These are phyloP conservation scores for Rickenella mellea DNA, from an alignment of 768 basidiomycete genomes.

Conservation along the genomic window DNA sequence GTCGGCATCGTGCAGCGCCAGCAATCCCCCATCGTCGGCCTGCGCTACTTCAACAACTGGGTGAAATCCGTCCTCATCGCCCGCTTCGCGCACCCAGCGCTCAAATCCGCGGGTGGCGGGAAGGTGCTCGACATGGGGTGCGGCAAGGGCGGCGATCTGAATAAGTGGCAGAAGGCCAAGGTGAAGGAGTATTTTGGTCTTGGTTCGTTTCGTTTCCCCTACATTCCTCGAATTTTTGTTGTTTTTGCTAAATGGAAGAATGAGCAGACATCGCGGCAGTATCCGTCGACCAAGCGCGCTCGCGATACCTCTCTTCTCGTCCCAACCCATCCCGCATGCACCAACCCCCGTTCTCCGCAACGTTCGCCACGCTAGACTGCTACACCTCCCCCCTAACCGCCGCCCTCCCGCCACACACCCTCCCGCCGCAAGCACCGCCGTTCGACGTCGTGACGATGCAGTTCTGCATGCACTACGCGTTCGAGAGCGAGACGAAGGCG, in stretches of 20 bases:
- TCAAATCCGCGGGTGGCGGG: conserved; percentile 40
- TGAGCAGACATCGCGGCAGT: conserved; percentile 81
- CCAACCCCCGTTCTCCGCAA: conserved; percentile 61
- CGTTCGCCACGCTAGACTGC: conserved; percentile 84
- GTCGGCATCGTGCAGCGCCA: conserved; percentile 77
- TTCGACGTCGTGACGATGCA: conserved; percentile 98
- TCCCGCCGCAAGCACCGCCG: conserved; percentile 34
- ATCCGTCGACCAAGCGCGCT: conserved; percentile 82
- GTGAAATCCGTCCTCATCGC: conserved; percentile 95
- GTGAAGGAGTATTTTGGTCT: conserved; percentile 73
- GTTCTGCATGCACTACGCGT: conserved; percentile 99
- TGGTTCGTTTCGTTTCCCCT: conserved; percentile 39
- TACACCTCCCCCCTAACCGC: conserved; percentile 65
- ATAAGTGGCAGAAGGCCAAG: conserved; percentile 87
- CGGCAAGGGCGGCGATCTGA: conserved; percentile 97
- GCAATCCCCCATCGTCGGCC: conserved; percentile 90
- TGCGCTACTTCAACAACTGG: conserved; percentile 99
- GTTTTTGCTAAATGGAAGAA: too few species aligned
- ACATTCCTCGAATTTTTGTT: conserved; percentile 1
- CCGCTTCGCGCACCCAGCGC: conserved; percentile 71
- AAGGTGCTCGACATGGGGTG: conserved; percentile 95
- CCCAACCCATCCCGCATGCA: not conserved
- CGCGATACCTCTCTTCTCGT: conserved; percentile 29
- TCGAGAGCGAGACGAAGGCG: conserved; percentile 81
- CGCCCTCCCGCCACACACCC: conserved; percentile 52